A percentile compares a stretch with the other conserved stretches of the same genome.
Conservation (phyloP, 805 yeast species). For the Metschnikowia chrysomelidarum region DNA sequence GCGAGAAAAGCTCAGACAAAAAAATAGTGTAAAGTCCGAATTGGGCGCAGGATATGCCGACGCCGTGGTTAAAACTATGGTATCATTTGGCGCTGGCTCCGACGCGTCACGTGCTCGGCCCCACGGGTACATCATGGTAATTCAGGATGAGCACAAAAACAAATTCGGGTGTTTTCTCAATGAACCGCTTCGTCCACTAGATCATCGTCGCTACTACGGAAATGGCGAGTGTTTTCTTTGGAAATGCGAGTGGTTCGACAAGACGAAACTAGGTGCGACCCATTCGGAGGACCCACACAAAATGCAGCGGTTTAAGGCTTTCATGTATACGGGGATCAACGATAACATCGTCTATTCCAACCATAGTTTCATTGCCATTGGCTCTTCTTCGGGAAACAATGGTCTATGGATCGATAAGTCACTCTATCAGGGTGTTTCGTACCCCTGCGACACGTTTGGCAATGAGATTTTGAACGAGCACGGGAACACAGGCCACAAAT, state of each 20-base stretch:
- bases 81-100: constrained; percentile 24
- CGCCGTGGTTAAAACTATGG: constrained; percentile 31
- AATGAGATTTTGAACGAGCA: constrained; percentile 63
- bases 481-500: constrained; percentile 19
- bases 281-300: constrained; percentile 9
- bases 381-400: constrained; percentile 90
- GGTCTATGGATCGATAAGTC: constrained; percentile 86
- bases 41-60: constrained; percentile 35
- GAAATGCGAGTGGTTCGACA: constrained; percentile 56
- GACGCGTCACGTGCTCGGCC: constrained; percentile 26
- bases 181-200: constrained; percentile 69
- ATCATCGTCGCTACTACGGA: constrained; percentile 76
- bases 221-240: constrained; percentile 95
- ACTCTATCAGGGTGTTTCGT: constrained; percentile 73
- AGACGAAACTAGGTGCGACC: constrained; percentile 10
- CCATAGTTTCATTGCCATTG: constrained; percentile 72
- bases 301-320: constrained; percentile 61
- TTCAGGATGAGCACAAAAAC: constrained; percentile 62
- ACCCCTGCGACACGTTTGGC: constrained; percentile 81
- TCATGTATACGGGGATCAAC: constrained; percentile 83
- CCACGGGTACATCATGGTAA: constrained; percentile 70
- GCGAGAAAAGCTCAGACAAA: constrained; percentile 17
- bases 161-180: constrained; percentile 79
- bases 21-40: constrained; percentile 13
- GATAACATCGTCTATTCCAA: constrained; percentile 85